A percentile compares a stretch with the other conserved stretches of the same genome.
These are phyloP conservation scores for Rhizopus sp. DNA, from an alignment of 371 early-diverging fungal species.

Conservation along the genomic window DNA sequence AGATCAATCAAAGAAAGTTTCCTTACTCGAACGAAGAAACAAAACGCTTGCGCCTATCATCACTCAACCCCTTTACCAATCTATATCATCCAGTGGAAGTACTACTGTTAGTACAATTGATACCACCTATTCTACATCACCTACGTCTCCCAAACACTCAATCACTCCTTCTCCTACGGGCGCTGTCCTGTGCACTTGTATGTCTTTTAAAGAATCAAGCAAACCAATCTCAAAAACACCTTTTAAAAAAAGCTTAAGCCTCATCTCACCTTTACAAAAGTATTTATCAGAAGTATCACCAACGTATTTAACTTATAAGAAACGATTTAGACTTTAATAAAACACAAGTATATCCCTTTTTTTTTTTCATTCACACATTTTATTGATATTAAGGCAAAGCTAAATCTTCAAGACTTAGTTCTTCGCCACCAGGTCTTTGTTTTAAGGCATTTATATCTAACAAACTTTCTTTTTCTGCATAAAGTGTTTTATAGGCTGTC, in stretches of 20 bases:
- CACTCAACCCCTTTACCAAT: slow-evolving; percentile 2
- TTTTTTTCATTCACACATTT: slow-evolving; percentile 5
- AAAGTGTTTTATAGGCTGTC: slow-evolving; percentile 78
- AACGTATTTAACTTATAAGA: slow-evolving; percentile 29
- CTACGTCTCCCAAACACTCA: background rate
- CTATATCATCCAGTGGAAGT: background rate
- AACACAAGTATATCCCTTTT: background rate
- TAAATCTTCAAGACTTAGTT: slow-evolving; percentile 48
- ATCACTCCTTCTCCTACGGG: slow-evolving; percentile 18
- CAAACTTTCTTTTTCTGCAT: slow-evolving; percentile 59
- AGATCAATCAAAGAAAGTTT: background rate
- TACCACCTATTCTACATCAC: background rate
- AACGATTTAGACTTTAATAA: slow-evolving; percentile 19
- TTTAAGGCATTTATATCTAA: slow-evolving; percentile 55
- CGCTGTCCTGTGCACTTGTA: slow-evolving; percentile 6
- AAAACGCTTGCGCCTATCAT: slow-evolving; percentile 24
- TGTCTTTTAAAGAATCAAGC: background rate
- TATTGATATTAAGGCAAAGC: slow-evolving; percentile 41
- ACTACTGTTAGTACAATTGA: background rate
- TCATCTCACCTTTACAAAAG: too few species aligned
- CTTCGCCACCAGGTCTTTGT: slow-evolving; percentile 41
- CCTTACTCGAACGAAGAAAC: slow-evolving; percentile 23
- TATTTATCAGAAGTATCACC: slow-evolving; percentile 13
- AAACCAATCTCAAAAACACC: background rate
- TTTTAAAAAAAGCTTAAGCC: background rate